Evolutionary conservation across 345 rosid genomes (phyloP), one percentile per base, ranked within the genome.

Genomic region (Triadica sebifera): DNA sequence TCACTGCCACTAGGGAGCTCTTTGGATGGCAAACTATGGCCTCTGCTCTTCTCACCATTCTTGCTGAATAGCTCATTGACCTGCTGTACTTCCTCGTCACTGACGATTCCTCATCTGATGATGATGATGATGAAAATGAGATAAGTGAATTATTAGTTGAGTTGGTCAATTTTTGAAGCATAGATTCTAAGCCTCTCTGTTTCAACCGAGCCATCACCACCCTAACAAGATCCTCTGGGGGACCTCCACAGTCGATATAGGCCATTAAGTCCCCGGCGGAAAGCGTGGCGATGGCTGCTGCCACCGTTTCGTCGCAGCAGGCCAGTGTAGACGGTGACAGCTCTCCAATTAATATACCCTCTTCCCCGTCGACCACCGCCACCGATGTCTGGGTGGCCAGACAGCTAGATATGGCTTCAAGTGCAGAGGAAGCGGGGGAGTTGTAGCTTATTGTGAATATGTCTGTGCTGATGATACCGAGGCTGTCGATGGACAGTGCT

Each of bases 1-100:
- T 91, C 67, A 91, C 94, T 25, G 97, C 98, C 63, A 89, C 86
- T 8, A 94, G 83, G n/a, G 98, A 91, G 74, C 96, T 94, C 86
- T 82, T 86, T 0, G 87, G 82, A 51, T 84, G 87, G 67, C 98
- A 91, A 56, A 91, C 94, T 45, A 91, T 86, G 2, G 94, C 90
- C 77, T 90, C 98, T 15, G 97, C 82, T 67, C 85, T 85, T 85
- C 96, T 85, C 83, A 83, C 90, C 88, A 90, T 85, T 71, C 96
- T 87, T 0, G 91, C 90, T 0, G 92, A 87, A 70, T 85, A 87
- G 52, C 92, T 88, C 85, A 71, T 80, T 5, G 92, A 88, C 81
- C 94, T 85, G 51, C 83, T 83, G n/a, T 72, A 74, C 78, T 80
- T 83, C 61, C 80, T 74, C 8, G 81, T 71, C 15, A 71, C 17